phyloP scores from a whole-genome alignment of 257 asterid genomes.

The Scutellaria galericulata region DNA sequence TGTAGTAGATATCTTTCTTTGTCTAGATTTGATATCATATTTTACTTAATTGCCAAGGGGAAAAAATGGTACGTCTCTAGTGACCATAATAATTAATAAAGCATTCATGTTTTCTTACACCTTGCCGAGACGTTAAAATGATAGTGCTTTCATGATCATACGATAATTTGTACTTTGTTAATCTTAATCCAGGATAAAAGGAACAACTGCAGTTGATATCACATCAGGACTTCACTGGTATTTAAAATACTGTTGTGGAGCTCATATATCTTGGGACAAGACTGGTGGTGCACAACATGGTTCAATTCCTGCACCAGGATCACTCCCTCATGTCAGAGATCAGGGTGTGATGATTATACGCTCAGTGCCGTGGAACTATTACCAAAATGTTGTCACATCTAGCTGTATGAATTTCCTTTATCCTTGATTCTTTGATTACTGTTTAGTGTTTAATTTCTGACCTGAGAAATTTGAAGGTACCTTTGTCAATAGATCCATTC shows the following conservation, averaged over 20 bases:
- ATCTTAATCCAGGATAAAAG: conserved; percentile 65
- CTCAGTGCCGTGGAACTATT: conserved; percentile 89
- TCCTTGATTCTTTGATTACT: conserved; percentile 22
- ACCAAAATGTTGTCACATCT: conserved; percentile 98
- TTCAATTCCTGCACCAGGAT: conserved; percentile 84
- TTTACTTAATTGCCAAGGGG: conserved; percentile 10
- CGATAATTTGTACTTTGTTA: conserved; percentile 7
- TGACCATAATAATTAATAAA: not conserved
- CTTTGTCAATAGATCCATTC: conserved; percentile 17
- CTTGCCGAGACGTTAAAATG: conserved; percentile 1
- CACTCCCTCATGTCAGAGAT: conserved; percentile 66
- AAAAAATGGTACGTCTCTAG: not conserved
- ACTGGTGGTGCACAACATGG: conserved; percentile 90
- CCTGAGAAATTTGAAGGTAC: conserved; percentile 1
- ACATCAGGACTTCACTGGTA: conserved; percentile 96
- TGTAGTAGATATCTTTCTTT: not conserved
- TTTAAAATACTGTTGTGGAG: conserved; percentile 86
- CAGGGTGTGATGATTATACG: conserved; percentile 75
- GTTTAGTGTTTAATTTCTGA: not conserved
- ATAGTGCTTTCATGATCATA: conserved; percentile 22
- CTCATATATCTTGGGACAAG: conserved; percentile 97
- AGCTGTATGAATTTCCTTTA: conserved; percentile 71
- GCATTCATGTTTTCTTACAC: not conserved
- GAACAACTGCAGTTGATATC: conserved; percentile 87
- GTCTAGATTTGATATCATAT: conserved; percentile 17